Conservation (phyloP, 805 yeast genomes). For the Candida berthetii region DNA sequence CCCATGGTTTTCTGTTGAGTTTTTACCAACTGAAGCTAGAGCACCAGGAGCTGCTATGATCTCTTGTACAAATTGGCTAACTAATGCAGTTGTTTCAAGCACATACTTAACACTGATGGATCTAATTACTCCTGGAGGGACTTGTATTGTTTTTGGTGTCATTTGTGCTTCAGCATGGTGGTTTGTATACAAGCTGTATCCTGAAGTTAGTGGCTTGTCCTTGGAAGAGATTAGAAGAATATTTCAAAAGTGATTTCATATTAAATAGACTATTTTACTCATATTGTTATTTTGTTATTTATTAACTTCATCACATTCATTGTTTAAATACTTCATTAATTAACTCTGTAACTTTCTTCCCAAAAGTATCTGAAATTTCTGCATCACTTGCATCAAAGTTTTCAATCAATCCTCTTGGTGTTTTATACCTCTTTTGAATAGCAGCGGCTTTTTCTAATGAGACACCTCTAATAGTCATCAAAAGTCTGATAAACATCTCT, state of each 20-base stretch:
- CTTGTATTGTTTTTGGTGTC: conserved; percentile 27
- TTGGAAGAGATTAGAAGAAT: conserved; percentile 34
- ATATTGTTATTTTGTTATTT: background rate
- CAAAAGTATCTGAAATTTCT: conserved; percentile 18
- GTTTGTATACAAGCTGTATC: conserved; percentile 32
- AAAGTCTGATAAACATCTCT: conserved; percentile 69
- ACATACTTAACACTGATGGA: conserved; percentile 28
- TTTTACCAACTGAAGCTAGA: conserved; percentile 34
- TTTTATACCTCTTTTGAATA: conserved; percentile 64
- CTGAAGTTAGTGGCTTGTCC: conserved; percentile 38
- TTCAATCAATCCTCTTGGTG: conserved; percentile 57
- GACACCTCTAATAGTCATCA: conserved; percentile 76
- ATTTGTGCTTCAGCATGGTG: conserved; percentile 30
- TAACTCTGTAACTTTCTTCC: conserved; percentile 20
- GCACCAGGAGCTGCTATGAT: conserved; percentile 36
- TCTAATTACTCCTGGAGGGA: conserved; percentile 21
- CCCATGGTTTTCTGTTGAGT: conserved; percentile 40
- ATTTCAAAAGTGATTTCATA: conserved; percentile 33
- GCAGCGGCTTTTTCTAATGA: conserved; percentile 80
- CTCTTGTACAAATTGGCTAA: conserved; percentile 35
- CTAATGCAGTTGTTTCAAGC: conserved; percentile 29
- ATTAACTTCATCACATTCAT: too few relatives aligned
- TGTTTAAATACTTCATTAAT: conserved; percentile 11
- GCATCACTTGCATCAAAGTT: conserved; percentile 30
- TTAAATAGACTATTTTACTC: conserved; percentile 20